phyloP scores from a whole-genome alignment of 202 grass and related monocot species.

The Saccharum hybrid region DNA sequence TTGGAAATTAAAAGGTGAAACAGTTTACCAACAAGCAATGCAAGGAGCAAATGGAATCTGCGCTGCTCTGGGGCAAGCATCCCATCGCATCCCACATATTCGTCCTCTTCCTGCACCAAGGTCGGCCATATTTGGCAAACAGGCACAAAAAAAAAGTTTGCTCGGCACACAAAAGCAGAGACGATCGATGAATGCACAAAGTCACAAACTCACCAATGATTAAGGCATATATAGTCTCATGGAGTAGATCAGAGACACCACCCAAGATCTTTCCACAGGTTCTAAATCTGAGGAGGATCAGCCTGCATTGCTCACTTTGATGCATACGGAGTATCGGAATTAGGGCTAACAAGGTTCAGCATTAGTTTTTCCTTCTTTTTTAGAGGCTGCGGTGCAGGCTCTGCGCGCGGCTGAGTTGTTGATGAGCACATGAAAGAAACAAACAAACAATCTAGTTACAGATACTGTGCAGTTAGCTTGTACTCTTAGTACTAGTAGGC shows the following conservation, averaged over 20 bases:
- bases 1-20: background rate
- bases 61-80: background rate
- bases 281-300: constrained; percentile 32
- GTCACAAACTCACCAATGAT: constrained; percentile 32
- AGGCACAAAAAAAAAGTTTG: background rate
- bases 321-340: constrained; percentile 23
- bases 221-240: background rate
- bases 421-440: constrained; percentile 46
- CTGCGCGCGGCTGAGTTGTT: background rate
- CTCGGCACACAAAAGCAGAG: background rate
- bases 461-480: constrained; percentile 38
- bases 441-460: constrained; percentile 44
- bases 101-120: background rate
- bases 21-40: background rate
- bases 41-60: constrained; percentile 35
- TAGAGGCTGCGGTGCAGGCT: constrained; percentile 20
- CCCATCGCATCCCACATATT: constrained; percentile 36
- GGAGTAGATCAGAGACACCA: background rate
- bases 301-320: constrained; percentile 39
- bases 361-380: background rate
- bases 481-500: constrained; percentile 36
- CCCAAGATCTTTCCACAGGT: constrained; percentile 37
- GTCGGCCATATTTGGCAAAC: constrained; percentile 33
- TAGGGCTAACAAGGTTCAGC: background rate
- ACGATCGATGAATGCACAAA: constrained; percentile 32